phyloP scores from a whole-genome alignment of 2,329 filamentous ascomycete genomes.

The Calonectria pseudoturangicola region DNA sequence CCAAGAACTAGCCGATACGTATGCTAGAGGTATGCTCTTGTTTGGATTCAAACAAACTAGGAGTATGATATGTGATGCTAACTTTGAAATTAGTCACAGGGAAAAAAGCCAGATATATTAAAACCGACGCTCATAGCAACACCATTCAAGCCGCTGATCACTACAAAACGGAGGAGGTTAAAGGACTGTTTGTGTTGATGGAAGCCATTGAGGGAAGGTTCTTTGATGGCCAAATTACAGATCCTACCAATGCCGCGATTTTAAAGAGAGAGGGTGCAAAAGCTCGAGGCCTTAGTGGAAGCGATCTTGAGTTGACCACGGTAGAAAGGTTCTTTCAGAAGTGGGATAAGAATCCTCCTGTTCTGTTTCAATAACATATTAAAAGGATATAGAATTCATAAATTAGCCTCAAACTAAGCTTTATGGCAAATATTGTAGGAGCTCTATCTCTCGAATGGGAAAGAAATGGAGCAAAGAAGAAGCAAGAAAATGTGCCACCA shows the following conservation, averaged over 20 bases:
- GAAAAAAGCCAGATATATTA: not conserved
- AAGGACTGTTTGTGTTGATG: not conserved
- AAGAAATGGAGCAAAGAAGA: too few relatives aligned
- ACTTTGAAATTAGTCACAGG: not conserved
- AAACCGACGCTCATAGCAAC: not conserved
- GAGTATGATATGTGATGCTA: too few relatives aligned
- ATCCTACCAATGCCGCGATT: not conserved
- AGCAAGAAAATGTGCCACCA: too few relatives aligned
- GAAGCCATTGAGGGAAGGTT: not conserved
- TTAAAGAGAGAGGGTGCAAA: not conserved
- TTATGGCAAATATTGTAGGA: too few relatives aligned
- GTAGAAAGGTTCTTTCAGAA: not conserved
- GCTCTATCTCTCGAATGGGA: too few relatives aligned
- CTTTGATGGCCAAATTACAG: not conserved
- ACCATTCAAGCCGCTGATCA: not conserved
- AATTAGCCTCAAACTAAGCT: too few relatives aligned
- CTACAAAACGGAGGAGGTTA: not conserved
- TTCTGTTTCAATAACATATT: not conserved
- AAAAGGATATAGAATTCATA: too few relatives aligned
- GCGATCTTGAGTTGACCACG: not conserved
- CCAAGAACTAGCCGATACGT: not conserved
- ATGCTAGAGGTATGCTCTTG: not conserved
- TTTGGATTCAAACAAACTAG: not conserved
- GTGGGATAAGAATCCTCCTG: not conserved
- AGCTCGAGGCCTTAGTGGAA: not conserved